These are phyloP conservation scores for Calocybe indica DNA, from an alignment of 768 basidiomycete species.

Conservation along the genomic window DNA sequence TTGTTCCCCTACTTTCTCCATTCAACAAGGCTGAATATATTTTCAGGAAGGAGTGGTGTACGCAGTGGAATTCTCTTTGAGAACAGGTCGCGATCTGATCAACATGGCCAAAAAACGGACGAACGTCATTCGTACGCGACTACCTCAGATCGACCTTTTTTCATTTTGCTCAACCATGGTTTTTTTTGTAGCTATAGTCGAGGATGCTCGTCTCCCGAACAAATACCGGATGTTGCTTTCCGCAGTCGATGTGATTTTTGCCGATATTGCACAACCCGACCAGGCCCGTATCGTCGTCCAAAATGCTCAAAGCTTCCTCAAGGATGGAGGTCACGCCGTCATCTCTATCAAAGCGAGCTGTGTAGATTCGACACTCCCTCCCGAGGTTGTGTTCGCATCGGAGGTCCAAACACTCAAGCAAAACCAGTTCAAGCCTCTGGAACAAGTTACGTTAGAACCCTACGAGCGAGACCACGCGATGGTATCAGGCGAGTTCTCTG, in stretches of 20 bases:
- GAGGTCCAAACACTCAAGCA: conserved; percentile 80
- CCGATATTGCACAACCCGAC: conserved; percentile 97
- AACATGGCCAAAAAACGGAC: conserved; percentile 99
- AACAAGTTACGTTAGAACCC: conserved; percentile 93
- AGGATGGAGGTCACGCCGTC: conserved; percentile 85
- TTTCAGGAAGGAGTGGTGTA: conserved; percentile 90
- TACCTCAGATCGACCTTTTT: neutral
- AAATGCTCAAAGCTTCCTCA: conserved; percentile 95
- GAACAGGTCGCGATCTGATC: conserved; percentile 96
- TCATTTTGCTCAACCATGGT: neutral
- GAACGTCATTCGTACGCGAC: conserved; percentile 88
- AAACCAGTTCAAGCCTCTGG: conserved; percentile 84
- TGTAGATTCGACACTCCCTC: conserved; percentile 92
- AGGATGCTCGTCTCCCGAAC: conserved; percentile 95
- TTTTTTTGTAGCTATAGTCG: conserved; percentile 70
- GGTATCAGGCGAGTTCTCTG: conserved; percentile 59
- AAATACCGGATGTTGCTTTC: conserved; percentile 97
- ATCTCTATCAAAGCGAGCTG: conserved; percentile 99
- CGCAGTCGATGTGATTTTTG: conserved; percentile 95
- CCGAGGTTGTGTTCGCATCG: conserved; percentile 83
- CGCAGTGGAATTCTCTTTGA: conserved; percentile 95
- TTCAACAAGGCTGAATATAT: conserved; percentile 2
- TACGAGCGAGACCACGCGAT: conserved; percentile 90
- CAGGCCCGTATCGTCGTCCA: conserved; percentile 94
- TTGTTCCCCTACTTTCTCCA: neutral